Conservation (phyloP, 495 filamentous ascomycete genomes). For the Daldinia decipiens region DNA sequence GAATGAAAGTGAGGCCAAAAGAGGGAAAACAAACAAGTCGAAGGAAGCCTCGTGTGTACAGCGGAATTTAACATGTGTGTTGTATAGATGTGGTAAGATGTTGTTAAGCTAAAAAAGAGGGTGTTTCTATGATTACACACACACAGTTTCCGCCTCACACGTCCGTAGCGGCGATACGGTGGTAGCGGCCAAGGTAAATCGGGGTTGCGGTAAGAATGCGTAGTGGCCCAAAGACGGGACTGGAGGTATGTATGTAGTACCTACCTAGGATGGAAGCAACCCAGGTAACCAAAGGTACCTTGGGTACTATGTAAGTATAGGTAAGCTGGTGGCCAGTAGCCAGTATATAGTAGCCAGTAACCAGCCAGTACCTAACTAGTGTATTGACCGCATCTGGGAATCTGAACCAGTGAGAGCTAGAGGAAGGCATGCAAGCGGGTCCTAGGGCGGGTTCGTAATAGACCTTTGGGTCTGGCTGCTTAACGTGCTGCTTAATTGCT, state of each 20-base stretch:
- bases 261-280: background rate
- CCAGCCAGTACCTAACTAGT: conserved; percentile 10
- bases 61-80: conserved; percentile 13
- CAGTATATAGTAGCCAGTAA: background rate
- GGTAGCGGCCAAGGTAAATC: conserved; percentile 37
- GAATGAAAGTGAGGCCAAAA: conserved; percentile 14
- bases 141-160: conserved; percentile 38
- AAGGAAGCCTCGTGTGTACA: background rate
- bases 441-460: conserved; percentile 2
- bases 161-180: conserved; percentile 40
- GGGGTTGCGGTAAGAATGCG: conserved; percentile 35
- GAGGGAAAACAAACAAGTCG: conserved; percentile 1
- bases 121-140: conserved; percentile 39
- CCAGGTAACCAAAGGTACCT: background rate
- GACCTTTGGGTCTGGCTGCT: too few relatives aligned
- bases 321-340: background rate
- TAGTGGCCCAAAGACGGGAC: background rate
- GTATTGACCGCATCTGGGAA: conserved; percentile 17
- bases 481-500: background rate
- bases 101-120: conserved; percentile 28
- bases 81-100: conserved; percentile 30
- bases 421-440: conserved; percentile 19
- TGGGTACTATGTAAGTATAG: too few relatives aligned
- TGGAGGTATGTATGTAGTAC: too few relatives aligned
- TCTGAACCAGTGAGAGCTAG: conserved; percentile 8